Conservation (phyloP, 1,284 basidiomycete genomes). For the Boletus sp. region DNA sequence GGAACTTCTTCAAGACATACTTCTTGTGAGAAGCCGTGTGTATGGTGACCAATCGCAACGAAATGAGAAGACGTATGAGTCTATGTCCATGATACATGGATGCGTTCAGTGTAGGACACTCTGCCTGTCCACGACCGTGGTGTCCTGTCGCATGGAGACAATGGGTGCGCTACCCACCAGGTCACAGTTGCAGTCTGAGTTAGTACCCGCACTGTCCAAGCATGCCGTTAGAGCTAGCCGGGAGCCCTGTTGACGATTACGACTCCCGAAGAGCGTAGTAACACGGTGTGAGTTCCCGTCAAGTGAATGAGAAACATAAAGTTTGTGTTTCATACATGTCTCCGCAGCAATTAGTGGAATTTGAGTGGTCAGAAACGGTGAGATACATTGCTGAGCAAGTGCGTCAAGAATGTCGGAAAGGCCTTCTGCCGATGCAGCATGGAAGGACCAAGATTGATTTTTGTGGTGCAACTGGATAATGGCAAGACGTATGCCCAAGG, state of each 20-base stretch:
- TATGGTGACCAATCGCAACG: background rate
- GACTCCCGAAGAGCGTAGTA: conserved; percentile 1
- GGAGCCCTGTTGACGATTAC: background rate
- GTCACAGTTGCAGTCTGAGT: background rate
- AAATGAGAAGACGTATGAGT: background rate
- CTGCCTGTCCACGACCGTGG: background rate
- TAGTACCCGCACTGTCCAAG: conserved; percentile 18
- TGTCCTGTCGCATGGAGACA: background rate
- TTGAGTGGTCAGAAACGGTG: background rate
- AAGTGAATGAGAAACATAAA: background rate
- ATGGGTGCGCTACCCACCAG: background rate
- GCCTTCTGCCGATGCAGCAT: background rate
- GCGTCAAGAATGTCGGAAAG: conserved; percentile 9
- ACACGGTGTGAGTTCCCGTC: background rate
- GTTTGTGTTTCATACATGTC: conserved; percentile 6
- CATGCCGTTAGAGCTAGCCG: conserved; percentile 9
- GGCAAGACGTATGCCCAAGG: background rate
- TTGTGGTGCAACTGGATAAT: background rate
- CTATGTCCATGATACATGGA: background rate
- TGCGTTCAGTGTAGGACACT: background rate
- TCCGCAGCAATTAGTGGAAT: background rate
- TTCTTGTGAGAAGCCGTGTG: background rate
- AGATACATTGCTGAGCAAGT: background rate
- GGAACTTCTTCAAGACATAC: background rate
- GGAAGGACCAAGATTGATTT: background rate